These are phyloP conservation scores for Triangularia verruculosa DNA, from an alignment of 2,329 filamentous ascomycete species.

Conservation along the genomic window DNA sequence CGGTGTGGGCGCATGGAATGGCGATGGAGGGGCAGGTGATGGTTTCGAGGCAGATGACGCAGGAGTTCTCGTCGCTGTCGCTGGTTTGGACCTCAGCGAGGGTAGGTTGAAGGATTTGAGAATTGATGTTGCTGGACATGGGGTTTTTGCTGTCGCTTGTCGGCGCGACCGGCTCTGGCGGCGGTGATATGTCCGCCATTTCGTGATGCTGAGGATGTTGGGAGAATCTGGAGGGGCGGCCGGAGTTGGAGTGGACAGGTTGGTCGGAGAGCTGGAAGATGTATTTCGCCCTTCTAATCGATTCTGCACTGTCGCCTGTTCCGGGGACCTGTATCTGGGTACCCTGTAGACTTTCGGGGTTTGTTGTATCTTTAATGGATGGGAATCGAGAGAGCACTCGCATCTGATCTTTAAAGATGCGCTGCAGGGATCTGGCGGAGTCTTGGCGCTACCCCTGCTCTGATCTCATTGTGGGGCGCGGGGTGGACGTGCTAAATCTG, in stretches of 20 bases:
- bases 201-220: neutral
- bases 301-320: too few species aligned
- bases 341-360: too few species aligned
- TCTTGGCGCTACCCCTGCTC: neutral
- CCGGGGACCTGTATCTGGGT: too few species aligned
- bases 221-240: too few species aligned
- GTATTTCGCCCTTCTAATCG: neutral
- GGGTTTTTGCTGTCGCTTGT: conserved; percentile 17
- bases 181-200: neutral
- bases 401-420: neutral
- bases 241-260: too few species aligned
- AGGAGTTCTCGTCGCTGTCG: conserved; percentile 43
- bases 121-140: conserved; percentile 37
- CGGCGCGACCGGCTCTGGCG: neutral
- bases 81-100: conserved; percentile 40
- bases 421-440: neutral
- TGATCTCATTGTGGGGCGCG: conserved; percentile 6
- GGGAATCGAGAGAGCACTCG: neutral
- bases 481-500: neutral
- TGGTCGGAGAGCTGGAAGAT: neutral
- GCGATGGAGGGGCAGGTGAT: conserved; percentile 71
- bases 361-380: too few species aligned
- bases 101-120: conserved; percentile 43
- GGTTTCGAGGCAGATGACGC: conserved; percentile 82
- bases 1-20: conserved; percentile 72